These are phyloP conservation scores for Ascomycota sp. DNA, from an alignment of 2,329 filamentous ascomycete species.

Conservation along the genomic window DNA sequence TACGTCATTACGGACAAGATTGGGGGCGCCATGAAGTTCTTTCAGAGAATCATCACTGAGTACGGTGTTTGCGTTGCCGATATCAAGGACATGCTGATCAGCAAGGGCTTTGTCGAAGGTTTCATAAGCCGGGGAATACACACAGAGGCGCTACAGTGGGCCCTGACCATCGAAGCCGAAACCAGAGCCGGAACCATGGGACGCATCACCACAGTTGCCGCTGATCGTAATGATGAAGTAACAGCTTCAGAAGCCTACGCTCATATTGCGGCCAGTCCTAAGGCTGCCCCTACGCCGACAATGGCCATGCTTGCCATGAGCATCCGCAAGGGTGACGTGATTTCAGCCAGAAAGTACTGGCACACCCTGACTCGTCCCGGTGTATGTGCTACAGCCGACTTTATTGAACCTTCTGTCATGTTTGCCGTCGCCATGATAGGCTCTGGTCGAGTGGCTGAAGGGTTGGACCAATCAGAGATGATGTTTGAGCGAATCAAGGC, in stretches of 20 bases:
- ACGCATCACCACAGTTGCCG: conserved; percentile 52
- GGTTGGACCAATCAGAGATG: conserved; percentile 51
- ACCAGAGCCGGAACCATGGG: conserved; percentile 42
- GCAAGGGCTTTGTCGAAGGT: conserved; percentile 56
- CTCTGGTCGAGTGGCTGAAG: conserved; percentile 65
- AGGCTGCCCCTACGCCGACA: conserved; percentile 33
- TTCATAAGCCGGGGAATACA: conserved; percentile 49
- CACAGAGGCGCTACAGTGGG: conserved; percentile 51
- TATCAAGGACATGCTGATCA: conserved; percentile 49
- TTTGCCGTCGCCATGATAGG: conserved; percentile 73
- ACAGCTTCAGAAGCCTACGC: conserved; percentile 46
- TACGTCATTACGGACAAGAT: conserved; percentile 65
- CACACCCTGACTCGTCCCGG: conserved; percentile 42
- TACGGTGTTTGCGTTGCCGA: conserved; percentile 34
- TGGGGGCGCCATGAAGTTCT: conserved; percentile 66
- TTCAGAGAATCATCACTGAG: conserved; percentile 49
- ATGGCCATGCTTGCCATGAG: conserved; percentile 73
- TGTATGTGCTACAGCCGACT: conserved; percentile 34
- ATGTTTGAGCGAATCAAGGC: conserved; percentile 73
- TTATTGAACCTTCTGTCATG: conserved; percentile 79
- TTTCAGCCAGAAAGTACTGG: conserved; percentile 63
- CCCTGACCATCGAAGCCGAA: conserved; percentile 37
- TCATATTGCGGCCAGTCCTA: conserved; percentile 28
- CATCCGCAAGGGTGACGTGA: conserved; percentile 59
- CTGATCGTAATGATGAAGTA: conserved; percentile 50